These are phyloP conservation scores for Aspergillus indologenus DNA, from an alignment of 495 filamentous ascomycete genomes.

Conservation along the genomic window DNA sequence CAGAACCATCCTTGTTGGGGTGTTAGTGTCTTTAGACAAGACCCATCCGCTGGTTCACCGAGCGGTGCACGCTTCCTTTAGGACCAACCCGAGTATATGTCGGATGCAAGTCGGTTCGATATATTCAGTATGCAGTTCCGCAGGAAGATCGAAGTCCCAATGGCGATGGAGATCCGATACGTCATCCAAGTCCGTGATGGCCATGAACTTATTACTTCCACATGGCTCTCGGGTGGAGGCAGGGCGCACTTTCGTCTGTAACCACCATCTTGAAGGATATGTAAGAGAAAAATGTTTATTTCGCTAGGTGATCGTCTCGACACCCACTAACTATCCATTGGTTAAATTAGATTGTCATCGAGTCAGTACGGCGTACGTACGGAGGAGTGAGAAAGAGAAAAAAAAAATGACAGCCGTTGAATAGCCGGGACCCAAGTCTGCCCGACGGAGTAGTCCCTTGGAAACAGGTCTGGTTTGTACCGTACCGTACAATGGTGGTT, in stretches of 20 bases:
- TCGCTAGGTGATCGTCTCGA: neutral
- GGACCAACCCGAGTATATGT: neutral
- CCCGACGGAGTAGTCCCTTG: neutral
- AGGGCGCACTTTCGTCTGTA: neutral
- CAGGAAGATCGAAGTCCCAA: neutral
- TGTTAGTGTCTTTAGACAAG: neutral
- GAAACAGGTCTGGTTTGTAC: neutral
- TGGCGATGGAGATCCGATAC: neutral
- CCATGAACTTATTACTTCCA: neutral
- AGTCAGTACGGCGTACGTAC: neutral
- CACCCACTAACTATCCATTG: neutral
- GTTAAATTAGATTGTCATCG: neutral
- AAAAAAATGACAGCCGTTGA: constrained; percentile 5
- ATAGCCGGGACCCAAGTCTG: neutral
- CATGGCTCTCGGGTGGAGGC: neutral
- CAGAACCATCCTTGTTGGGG: neutral
- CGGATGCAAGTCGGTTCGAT: neutral
- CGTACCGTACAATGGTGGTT: neutral
- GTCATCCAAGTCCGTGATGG: neutral
- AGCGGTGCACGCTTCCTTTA: neutral
- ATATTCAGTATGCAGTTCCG: neutral
- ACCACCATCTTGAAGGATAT: neutral
- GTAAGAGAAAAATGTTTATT: neutral
- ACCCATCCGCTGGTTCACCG: neutral
- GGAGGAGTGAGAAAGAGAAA: no score